These are phyloP conservation scores for Durio zibethinus DNA, from an alignment of 345 rosid species.

Conservation along the genomic window DNA sequence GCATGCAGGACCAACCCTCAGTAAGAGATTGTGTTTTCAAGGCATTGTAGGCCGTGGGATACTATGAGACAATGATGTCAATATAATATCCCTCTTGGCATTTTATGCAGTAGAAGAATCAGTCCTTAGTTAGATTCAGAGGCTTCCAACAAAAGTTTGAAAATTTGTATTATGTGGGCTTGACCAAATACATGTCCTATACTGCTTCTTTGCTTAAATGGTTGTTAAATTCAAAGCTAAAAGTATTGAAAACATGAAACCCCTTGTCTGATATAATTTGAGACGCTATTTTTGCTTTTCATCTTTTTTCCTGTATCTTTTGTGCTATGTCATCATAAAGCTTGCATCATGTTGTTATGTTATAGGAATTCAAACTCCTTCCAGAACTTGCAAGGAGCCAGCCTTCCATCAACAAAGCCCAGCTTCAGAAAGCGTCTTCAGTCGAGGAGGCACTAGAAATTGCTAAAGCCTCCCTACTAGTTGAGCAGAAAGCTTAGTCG, in stretches of 20 bases:
- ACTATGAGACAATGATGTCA: neutral
- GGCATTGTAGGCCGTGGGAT: neutral
- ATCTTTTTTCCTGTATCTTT: neutral
- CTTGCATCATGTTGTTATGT: neutral
- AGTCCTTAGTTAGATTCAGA: neutral
- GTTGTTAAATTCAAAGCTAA: neutral
- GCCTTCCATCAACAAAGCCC: slow-evolving; percentile 65
- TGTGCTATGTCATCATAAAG: neutral
- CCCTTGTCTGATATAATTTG: neutral
- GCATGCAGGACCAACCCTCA: neutral
- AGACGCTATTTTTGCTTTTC: neutral
- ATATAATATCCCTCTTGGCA: neutral
- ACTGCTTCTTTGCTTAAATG: neutral
- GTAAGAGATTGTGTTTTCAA: neutral
- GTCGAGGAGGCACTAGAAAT: slow-evolving; percentile 85
- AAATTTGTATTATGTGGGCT: neutral
- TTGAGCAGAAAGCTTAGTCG: slow-evolving; percentile 23
- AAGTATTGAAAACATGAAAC: neutral
- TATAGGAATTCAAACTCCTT: slow-evolving; percentile 7
- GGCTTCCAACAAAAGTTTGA: neutral
- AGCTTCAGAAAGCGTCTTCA: slow-evolving; percentile 74
- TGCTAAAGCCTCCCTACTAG: slow-evolving; percentile 45
- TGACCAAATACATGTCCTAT: neutral
- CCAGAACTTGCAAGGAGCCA: slow-evolving; percentile 40
- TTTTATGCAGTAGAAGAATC: neutral